phyloP scores from a whole-genome alignment of 2,329 filamentous ascomycete species.

The Verticillium zaregamsianum region DNA sequence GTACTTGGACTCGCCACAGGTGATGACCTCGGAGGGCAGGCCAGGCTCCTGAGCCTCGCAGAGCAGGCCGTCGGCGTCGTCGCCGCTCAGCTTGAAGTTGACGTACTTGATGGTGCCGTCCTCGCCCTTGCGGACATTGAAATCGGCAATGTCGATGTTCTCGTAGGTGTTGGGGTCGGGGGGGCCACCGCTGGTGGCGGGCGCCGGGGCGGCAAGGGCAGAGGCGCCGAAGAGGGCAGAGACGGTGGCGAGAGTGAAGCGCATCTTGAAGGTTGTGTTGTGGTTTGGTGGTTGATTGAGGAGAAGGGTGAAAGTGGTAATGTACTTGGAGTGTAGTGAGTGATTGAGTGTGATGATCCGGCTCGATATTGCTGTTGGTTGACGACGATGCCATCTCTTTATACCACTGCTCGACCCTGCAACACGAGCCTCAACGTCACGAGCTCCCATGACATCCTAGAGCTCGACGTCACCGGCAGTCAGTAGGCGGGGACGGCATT shows the following conservation, averaged over 20 bases:
- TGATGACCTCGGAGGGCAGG: slow-evolving; percentile 16
- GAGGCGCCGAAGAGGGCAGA: slow-evolving; percentile 14
- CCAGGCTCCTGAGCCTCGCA: slow-evolving; percentile 11
- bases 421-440: not conserved
- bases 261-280: slow-evolving; percentile 14
- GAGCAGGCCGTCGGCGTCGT: slow-evolving; percentile 10
- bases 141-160: slow-evolving; percentile 18
- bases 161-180: slow-evolving; percentile 9
- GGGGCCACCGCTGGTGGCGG: not conserved
- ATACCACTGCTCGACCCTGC: not conserved
- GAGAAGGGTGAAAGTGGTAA: not conserved
- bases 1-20: slow-evolving; percentile 23
- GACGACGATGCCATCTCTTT: not conserved
- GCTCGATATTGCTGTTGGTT: too few species aligned
- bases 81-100: slow-evolving; percentile 17
- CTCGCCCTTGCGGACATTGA: slow-evolving; percentile 17
- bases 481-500: not conserved
- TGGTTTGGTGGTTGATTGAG: not conserved
- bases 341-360: not conserved
- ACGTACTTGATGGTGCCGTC: slow-evolving; percentile 11
- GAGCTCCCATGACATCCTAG: not conserved
- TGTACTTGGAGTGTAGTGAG: not conserved
- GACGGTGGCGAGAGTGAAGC: slow-evolving; percentile 14
- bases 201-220: slow-evolving; percentile 12
- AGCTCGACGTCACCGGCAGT: not conserved